Percentiles rank a stretch among this genome's conserved stretches.
phyloP scores from a whole-genome alignment of 2,329 filamentous ascomycete genomes.

The Fusarium zealandicum region DNA sequence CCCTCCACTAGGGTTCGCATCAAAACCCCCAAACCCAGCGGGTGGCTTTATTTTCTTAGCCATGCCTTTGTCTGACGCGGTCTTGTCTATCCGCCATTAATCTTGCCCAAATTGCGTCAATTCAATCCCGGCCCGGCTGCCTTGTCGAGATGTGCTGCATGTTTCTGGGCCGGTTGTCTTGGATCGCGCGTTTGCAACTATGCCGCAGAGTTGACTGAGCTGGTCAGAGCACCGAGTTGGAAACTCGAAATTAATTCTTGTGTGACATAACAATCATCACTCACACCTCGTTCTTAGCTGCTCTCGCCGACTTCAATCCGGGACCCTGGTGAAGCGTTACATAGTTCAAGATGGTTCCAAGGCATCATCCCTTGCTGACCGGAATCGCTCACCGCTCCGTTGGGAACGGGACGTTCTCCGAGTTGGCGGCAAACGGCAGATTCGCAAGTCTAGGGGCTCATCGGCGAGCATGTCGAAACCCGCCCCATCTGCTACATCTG shows the following conservation, averaged over 20 bases:
- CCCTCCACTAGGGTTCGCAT: conserved; percentile 35
- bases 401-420: conserved; percentile 7
- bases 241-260: too few relatives aligned
- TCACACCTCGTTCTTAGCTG: too few relatives aligned
- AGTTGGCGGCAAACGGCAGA: conserved; percentile 14
- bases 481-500: conserved; percentile 4
- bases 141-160: neutral
- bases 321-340: neutral
- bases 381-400: conserved; percentile 34
- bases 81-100: neutral
- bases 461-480: conserved; percentile 13
- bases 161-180: too few relatives aligned
- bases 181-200: too few relatives aligned
- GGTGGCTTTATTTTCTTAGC: conserved; percentile 9
- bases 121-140: conserved; percentile 11
- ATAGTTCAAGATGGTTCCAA: neutral
- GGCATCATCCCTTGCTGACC: neutral
- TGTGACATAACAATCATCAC: too few relatives aligned
- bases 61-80: neutral
- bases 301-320: neutral
- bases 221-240: too few relatives aligned
- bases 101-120: conserved; percentile 11
- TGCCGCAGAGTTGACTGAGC: too few relatives aligned
- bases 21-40: conserved; percentile 23
- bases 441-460: conserved; percentile 9